These are phyloP conservation scores for Nannochloris sp. DNA, from an alignment of 139 green algal species.

Conservation along the genomic window DNA sequence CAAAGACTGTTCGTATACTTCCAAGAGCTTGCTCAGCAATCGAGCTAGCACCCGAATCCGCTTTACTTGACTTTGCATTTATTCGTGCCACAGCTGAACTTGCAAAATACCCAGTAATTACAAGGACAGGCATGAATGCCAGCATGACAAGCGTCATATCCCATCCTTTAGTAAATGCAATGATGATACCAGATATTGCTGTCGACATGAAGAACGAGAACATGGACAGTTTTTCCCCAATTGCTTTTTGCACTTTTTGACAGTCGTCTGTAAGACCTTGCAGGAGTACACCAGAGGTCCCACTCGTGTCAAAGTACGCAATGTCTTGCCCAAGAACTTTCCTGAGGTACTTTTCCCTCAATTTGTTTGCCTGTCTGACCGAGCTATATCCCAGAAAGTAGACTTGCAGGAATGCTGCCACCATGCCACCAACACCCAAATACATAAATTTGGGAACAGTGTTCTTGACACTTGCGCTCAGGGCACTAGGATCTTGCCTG, in stretches of 20 bases:
- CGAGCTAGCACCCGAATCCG: conserved; percentile 40
- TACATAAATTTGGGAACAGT: conserved; percentile 58
- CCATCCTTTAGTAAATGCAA: conserved; percentile 55
- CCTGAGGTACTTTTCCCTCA: conserved; percentile 40
- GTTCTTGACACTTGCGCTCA: conserved; percentile 12
- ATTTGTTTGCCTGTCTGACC: conserved; percentile 20
- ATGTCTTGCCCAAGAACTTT: conserved; percentile 74
- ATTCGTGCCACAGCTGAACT: conserved; percentile 22
- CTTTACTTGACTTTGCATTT: conserved; percentile 13
- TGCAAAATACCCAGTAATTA: conserved; percentile 38
- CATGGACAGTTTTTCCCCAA: conserved; percentile 45
- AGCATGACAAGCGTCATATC: conserved; percentile 78
- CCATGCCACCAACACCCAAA: conserved; percentile 37
- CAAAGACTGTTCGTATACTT: conserved; percentile 65
- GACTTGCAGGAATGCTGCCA: conserved; percentile 37
- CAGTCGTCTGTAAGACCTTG: conserved; percentile 68
- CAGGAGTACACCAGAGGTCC: conserved; percentile 44
- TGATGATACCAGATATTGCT: conserved; percentile 30
- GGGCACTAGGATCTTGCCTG: neutral
- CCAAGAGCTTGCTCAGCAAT: conserved; percentile 55
- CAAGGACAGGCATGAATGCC: conserved; percentile 51
- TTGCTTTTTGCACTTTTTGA: conserved; percentile 43
- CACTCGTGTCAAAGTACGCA: conserved; percentile 68
- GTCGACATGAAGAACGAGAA: conserved; percentile 31
- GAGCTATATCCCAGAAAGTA: conserved; percentile 30